Conservation (phyloP, 2,329 filamentous ascomycete species). For the Diaporthe caulivora region DNA sequence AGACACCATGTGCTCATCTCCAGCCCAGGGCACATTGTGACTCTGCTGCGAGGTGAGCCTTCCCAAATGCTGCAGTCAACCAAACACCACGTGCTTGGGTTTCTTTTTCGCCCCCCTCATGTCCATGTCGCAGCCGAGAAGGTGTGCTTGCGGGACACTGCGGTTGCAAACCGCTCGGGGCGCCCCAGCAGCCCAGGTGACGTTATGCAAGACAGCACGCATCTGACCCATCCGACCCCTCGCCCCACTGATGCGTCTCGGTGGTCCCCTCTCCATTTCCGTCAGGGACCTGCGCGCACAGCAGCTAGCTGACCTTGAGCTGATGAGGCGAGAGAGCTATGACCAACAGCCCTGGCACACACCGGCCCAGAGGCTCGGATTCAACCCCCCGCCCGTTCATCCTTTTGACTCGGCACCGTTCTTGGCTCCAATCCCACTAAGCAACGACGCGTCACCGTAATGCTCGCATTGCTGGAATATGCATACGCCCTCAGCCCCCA, state of each 20-base stretch:
- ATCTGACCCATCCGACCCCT: neutral
- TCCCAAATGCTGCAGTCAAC: neutral
- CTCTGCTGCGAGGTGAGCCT: neutral
- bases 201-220: neutral
- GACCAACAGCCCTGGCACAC: neutral
- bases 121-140: conserved; percentile 4
- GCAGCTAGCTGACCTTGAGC: conserved; percentile 2
- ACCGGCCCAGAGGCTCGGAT: conserved; percentile 8
- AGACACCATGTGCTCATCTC: neutral
- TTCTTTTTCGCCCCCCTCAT: too few relatives aligned
- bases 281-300: neutral
- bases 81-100: neutral
- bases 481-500: neutral
- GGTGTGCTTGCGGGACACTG: conserved; percentile 16
- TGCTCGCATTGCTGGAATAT: too few relatives aligned
- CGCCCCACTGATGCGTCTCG: conserved; percentile 14
- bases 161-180: conserved; percentile 21
- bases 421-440: conserved; percentile 4
- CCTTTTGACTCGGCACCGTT: conserved; percentile 18
- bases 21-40: neutral
- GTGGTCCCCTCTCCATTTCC: neutral
- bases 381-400: conserved; percentile 15
- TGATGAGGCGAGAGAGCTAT: conserved; percentile 3
- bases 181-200: conserved; percentile 6
- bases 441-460: too few relatives aligned